Evolutionary conservation across 805 yeast species (phyloP), one percentile per base, ranked within the genome.

Genomic region (Lachancea thermotolerans): DNA sequence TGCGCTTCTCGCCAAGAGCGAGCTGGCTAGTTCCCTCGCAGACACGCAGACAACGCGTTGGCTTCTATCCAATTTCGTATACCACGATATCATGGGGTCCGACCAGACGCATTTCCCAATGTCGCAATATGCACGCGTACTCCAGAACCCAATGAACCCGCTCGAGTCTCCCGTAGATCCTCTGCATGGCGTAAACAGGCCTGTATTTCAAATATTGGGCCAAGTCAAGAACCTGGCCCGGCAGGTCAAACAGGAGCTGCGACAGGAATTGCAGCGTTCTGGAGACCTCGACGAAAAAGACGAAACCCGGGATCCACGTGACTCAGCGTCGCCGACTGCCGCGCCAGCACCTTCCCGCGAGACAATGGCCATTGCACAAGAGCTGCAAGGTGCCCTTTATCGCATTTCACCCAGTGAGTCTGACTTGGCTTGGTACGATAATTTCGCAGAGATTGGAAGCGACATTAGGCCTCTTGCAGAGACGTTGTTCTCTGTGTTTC

Each of bases 11-110:
- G 37, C 37, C 18, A 33, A 44, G 8, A 35, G 41, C 38, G 44
- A 36, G 14, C 33, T 25, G 35, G 34, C 39, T 15, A 17, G 33
- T 11, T 40, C 43, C 10, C 33, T 17, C 11, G 14, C 44, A 14
- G 39, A 42, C 39, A 53, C 53, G 33, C 37, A 45, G 5, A 47
- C 49, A 11, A 51, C 58, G 25, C 66, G 80, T 51, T 85, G 90
- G 83, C 68, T 85, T 42, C 77, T 83, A 16, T 78, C 87, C 8
- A 85, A 81, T 62, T 86, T 82, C 64, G 87, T 88, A 1, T 86
- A 85, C 58, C 93, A 85, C 60, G 95, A 85, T 58, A 73, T 86
- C 29, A 69, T 83, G 50, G 78, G 90, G 44, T 77, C 78, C 34
- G 65, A 85, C 37, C 82, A 82, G 1, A 74, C 87, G 1, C 81